Evolutionary conservation across 805 yeast species (phyloP).

Genomic region (Ogataea trehaloabstinens): DNA sequence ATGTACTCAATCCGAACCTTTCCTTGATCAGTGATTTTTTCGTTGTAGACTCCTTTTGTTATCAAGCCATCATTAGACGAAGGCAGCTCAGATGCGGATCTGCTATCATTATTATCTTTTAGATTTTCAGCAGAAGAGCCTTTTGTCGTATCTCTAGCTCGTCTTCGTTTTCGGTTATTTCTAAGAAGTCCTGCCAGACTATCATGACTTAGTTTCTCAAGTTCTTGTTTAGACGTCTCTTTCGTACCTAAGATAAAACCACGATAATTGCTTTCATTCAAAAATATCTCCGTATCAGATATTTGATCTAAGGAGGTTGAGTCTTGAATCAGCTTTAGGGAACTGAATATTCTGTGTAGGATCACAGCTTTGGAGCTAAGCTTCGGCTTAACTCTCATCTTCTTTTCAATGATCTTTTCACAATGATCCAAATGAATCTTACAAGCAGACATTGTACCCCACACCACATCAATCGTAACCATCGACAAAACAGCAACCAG

Average conservation of each 20-base stretch:
- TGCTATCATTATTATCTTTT: not conserved
- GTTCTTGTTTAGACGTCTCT: constrained; percentile 23
- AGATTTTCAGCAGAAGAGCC: constrained; percentile 4
- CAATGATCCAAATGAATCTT: constrained; percentile 72
- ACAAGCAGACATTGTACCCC: constrained; percentile 90
- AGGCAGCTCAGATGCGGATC: not conserved
- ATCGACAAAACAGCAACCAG: constrained; percentile 79
- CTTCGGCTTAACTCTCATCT: constrained; percentile 63
- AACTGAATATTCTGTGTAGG: constrained; percentile 74
- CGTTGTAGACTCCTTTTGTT: constrained; percentile 37
- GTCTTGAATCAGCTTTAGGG: constrained; percentile 72
- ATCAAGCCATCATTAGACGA: not conserved
- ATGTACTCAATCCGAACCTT: constrained; percentile 46
- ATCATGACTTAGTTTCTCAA: constrained; percentile 21
- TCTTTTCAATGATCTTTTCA: constrained; percentile 67
- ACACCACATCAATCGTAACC: constrained; percentile 84
- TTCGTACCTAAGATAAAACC: constrained; percentile 32
- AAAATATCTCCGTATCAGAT: constrained; percentile 32
- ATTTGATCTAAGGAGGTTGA: constrained; percentile 54
- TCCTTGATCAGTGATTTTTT: constrained; percentile 44
- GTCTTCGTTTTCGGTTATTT: constrained; percentile 7
- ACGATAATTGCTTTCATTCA: constrained; percentile 34
- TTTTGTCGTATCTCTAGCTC: constrained; percentile 9
- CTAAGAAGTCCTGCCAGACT: constrained; percentile 27
- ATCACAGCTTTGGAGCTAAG: constrained; percentile 74